Percentiles rank a stretch among this genome's conserved stretches.
phyloP scores from a whole-genome alignment of 73 alveolate species.

The Blepharisma japonicum region DNA sequence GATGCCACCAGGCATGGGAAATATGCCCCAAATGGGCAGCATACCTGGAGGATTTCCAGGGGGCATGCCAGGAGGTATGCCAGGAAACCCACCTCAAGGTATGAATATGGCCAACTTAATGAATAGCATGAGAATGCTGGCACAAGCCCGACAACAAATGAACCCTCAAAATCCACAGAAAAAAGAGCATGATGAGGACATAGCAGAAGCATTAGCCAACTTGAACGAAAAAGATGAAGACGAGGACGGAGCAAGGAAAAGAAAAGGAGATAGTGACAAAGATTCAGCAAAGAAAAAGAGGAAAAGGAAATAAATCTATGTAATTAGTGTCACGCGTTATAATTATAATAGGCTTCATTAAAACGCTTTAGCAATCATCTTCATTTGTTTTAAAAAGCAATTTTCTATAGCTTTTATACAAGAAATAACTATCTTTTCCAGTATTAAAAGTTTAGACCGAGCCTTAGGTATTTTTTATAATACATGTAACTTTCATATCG shows the following conservation, averaged over 20 bases:
- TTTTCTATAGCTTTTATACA: too few relatives aligned
- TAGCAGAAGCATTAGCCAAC: conserved; percentile 1
- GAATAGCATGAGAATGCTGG: conserved; percentile 29
- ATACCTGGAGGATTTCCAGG: background rate
- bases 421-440: too few relatives aligned
- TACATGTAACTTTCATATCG: too few relatives aligned
- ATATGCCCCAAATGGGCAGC: too few relatives aligned
- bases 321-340: too few relatives aligned
- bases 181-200: conserved; percentile 19
- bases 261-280: conserved; percentile 12
- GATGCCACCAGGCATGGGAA: background rate
- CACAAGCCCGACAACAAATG: background rate
- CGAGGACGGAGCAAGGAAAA: background rate
- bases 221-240: conserved; percentile 9
- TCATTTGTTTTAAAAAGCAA: too few relatives aligned
- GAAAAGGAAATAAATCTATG: background rate
- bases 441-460: too few relatives aligned
- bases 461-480: too few relatives aligned
- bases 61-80: conserved; percentile 40
- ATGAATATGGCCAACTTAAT: background rate
- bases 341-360: too few relatives aligned
- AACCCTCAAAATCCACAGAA: background rate
- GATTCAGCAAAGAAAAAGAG: conserved; percentile 14
- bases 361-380: too few relatives aligned
- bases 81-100: too few relatives aligned